A percentile compares a stretch with the other conserved stretches of the same genome.
Conservation (phyloP, 768 basidiomycete genomes). For the Antrodiella citrinella region DNA sequence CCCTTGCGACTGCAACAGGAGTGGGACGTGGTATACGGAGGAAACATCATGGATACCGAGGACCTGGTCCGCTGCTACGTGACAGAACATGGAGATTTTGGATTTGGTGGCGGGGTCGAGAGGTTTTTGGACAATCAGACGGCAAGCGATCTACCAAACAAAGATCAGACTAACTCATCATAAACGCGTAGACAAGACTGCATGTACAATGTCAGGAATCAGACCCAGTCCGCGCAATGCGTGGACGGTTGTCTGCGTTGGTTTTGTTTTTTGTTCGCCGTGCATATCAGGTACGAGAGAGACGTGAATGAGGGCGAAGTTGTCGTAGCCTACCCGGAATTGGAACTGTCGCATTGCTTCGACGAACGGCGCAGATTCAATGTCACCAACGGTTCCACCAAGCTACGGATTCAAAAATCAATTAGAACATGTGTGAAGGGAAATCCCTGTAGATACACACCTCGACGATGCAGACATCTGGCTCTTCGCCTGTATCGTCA, state of each 20-base stretch:
- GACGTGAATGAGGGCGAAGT: constrained; percentile 95
- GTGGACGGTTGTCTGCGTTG: constrained; percentile 94
- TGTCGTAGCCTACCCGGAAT: constrained; percentile 92
- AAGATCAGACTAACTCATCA: background rate
- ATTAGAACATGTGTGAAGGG: background rate
- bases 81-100: constrained; percentile 99
- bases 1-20: constrained; percentile 89
- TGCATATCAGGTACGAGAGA: constrained; percentile 98
- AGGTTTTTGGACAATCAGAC: constrained; percentile 70
- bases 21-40: constrained; percentile 95
- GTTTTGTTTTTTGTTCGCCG: constrained; percentile 98
- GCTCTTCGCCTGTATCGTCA: constrained; percentile 86
- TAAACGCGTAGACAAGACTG: background rate
- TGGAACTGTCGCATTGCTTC: constrained; percentile 99
- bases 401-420: constrained; percentile 42
- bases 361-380: constrained; percentile 96
- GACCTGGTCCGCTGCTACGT: constrained; percentile 83
- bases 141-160: constrained; percentile 76
- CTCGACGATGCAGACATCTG: constrained; percentile 97
- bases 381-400: constrained; percentile 97
- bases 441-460: constrained; percentile 33
- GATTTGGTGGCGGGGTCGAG: constrained; percentile 81
- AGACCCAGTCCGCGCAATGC: constrained; percentile 89
- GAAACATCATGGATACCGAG: constrained; percentile 94
- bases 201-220: constrained; percentile 80